These are phyloP conservation scores for Penicillium paxilli DNA, from an alignment of 495 filamentous ascomycete genomes.

Conservation along the genomic window DNA sequence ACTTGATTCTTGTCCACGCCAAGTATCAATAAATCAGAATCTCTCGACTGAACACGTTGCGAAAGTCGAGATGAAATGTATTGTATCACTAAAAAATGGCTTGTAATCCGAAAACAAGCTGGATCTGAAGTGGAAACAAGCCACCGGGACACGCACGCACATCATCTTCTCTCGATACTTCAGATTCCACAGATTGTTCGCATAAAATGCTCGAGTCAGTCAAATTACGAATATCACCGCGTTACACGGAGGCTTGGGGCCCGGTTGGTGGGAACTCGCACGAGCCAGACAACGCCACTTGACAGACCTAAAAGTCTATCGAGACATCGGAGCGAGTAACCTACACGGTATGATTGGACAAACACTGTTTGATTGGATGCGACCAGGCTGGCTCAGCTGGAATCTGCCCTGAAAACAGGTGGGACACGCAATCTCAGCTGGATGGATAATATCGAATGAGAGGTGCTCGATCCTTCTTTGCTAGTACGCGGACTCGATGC, in stretches of 20 bases:
- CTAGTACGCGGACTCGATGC: too few relatives aligned
- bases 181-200: neutral
- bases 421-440: neutral
- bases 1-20: too few relatives aligned
- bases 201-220: neutral
- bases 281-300: conserved; percentile 7
- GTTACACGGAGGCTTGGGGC: neutral
- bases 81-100: neutral
- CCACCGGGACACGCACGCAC: neutral
- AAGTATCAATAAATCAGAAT: neutral
- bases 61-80: neutral
- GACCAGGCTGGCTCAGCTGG: neutral
- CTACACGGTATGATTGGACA: neutral
- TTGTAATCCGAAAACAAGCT: neutral
- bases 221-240: conserved; percentile 6
- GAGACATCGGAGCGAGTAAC: neutral
- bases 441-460: neutral
- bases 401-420: neutral
- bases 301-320: conserved; percentile 4
- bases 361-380: neutral
- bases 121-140: neutral
- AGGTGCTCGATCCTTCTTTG: neutral
- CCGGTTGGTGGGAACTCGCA: conserved; percentile 5
- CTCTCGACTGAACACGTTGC: neutral
- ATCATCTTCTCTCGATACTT: neutral